Conservation (phyloP, 1,284 basidiomycete species). For the Peniophora sp. region DNA sequence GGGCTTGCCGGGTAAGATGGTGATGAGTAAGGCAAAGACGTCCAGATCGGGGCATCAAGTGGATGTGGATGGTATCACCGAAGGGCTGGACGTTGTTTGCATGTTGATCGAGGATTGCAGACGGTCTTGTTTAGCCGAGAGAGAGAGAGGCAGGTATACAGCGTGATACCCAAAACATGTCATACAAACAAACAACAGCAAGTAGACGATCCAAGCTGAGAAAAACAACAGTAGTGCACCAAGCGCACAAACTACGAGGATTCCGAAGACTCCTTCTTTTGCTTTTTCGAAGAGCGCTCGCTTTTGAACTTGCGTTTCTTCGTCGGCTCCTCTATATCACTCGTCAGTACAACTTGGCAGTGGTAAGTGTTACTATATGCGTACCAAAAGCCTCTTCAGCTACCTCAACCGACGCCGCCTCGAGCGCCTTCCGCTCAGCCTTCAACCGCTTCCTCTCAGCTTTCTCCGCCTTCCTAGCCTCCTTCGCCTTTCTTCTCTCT, state of each 20-base stretch:
- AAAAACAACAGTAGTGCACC: no score
- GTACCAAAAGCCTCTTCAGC: neutral
- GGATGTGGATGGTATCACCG: no score
- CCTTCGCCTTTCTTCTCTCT: constrained; percentile 6
- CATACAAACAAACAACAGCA: no score
- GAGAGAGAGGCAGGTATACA: no score
- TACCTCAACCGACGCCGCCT: neutral
- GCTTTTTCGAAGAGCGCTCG: neutral
- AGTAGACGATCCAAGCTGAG: no score
- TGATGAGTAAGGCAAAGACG: no score
- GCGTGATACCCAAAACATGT: no score
- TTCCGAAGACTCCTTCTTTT: neutral
- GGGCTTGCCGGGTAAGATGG: no score
- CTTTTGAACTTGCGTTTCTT: neutral
- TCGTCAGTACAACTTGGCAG: neutral
- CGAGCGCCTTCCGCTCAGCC: neutral
- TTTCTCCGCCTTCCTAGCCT: constrained; percentile 7
- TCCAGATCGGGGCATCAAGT: no score
- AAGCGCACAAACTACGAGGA: neutral
- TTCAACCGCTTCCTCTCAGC: neutral
- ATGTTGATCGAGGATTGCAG: no score
- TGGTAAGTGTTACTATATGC: neutral
- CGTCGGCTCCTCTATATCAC: neutral
- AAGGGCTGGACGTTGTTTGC: no score
- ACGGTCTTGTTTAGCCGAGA: no score